These are phyloP conservation scores for Neofusicoccum laricinum DNA, from an alignment of 2,329 filamentous ascomycete species.

Conservation along the genomic window DNA sequence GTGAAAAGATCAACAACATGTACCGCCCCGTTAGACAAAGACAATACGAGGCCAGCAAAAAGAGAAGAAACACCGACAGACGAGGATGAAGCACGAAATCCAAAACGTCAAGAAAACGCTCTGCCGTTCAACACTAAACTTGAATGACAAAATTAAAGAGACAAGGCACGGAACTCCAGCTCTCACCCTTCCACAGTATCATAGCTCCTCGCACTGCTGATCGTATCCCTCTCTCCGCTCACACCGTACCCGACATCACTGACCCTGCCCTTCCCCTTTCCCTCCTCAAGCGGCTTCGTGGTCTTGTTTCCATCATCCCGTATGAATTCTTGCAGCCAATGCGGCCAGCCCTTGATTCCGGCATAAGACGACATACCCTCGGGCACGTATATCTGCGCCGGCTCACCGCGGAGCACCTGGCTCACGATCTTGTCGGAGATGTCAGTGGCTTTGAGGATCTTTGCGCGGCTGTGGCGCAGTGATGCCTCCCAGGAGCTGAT, in stretches of 20 bases:
- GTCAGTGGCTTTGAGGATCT: conserved; percentile 21
- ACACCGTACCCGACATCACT: neutral
- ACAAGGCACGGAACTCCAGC: neutral
- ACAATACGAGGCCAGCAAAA: too few species aligned
- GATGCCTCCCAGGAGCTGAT: conserved; percentile 22
- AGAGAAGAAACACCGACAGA: too few species aligned
- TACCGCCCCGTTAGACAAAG: too few species aligned
- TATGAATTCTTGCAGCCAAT: conserved; percentile 27
- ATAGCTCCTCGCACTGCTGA: neutral
- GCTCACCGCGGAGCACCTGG: conserved; percentile 25
- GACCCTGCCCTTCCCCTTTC: neutral
- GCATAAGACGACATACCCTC: conserved; percentile 19
- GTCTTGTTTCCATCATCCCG: neutral
- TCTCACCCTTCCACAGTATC: neutral
- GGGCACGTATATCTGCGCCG: conserved; percentile 26
- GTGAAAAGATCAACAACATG: too few species aligned
- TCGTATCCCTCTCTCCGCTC: neutral
- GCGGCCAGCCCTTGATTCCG: conserved; percentile 22
- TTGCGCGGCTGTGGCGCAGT: conserved; percentile 21
- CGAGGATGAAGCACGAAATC: too few species aligned
- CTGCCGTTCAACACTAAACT: too few species aligned
- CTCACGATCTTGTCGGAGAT: conserved; percentile 25
- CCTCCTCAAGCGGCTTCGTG: neutral
- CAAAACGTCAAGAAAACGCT: too few species aligned
- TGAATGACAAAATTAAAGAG: neutral